Evolutionary conservation across 2,329 filamentous ascomycete species (phyloP).

Genomic region (Microsporum canis): DNA sequence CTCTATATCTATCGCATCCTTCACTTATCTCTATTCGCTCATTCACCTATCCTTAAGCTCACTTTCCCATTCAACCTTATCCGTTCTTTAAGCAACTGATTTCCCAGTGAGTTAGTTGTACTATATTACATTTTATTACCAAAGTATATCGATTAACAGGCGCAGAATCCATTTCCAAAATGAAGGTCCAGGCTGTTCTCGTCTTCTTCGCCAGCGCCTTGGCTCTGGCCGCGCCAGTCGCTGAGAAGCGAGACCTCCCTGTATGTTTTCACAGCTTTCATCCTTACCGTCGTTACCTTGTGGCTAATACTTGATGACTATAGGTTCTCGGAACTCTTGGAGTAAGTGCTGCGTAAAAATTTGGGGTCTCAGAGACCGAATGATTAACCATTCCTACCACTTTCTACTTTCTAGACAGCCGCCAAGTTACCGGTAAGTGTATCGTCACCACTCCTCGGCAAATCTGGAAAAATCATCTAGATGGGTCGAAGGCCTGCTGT

Average conservation of each 20-base stretch:
- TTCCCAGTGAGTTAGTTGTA: too few relatives aligned
- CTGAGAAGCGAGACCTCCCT: not conserved
- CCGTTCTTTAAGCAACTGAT: not conserved
- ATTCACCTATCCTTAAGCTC: not conserved
- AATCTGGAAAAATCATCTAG: not conserved
- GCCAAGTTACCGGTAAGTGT: not conserved
- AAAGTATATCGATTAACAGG: not conserved
- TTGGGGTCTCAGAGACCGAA: too few relatives aligned
- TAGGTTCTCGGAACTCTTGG: not conserved
- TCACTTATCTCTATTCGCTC: not conserved
- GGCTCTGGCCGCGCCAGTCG: not conserved
- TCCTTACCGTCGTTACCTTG: not conserved
- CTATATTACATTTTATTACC: too few relatives aligned
- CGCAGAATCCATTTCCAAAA: not conserved
- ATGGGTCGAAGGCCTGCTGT: not conserved
- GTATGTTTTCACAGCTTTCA: not conserved
- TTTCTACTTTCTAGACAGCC: not conserved
- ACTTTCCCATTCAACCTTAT: not conserved
- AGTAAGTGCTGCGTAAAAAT: not conserved
- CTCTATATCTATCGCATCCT: not conserved
- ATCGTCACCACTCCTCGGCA: not conserved
- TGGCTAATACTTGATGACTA: not conserved
- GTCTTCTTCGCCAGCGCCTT: not conserved
- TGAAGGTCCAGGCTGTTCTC: slow-evolving; percentile 1
- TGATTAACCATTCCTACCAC: not conserved